Conservation (phyloP, 129 eudicot species). For the Chrysanthemum makinoi region DNA sequence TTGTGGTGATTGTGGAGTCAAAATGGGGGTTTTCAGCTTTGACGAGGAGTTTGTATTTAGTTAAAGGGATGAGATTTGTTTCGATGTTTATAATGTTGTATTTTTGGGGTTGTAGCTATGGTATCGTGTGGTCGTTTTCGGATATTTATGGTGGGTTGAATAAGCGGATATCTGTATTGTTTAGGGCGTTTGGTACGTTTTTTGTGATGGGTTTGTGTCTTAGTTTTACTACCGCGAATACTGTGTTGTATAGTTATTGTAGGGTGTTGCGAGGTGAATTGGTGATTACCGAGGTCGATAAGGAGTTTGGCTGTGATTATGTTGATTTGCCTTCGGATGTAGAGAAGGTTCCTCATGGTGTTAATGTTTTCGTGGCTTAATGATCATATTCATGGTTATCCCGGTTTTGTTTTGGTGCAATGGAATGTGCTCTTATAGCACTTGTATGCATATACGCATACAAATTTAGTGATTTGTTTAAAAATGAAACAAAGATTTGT, state of each 20-base stretch:
- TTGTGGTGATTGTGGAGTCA: conserved; percentile 47
- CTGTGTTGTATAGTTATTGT: conserved; percentile 71
- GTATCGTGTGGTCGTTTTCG: conserved; percentile 25
- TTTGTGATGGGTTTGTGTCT: conserved; percentile 45
- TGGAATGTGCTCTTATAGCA: not conserved
- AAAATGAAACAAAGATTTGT: not conserved
- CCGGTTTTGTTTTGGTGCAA: not conserved
- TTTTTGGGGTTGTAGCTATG: conserved; percentile 23
- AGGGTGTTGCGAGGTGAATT: conserved; percentile 66
- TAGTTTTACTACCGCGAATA: conserved; percentile 31
- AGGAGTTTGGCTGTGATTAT: conserved; percentile 42
- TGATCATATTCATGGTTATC: conserved; percentile 20
- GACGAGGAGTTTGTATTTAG: conserved; percentile 41
- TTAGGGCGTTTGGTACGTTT: conserved; percentile 35
- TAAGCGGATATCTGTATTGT: conserved; percentile 31
- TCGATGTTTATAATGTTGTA: conserved; percentile 31
- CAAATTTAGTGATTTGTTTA: not conserved
- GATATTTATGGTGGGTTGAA: not conserved
- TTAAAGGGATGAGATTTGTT: conserved; percentile 47
- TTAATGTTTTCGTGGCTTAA: conserved; percentile 31
- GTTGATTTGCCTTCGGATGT: conserved; percentile 62
- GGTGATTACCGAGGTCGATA: no score
- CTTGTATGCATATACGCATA: not conserved
- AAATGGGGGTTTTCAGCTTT: conserved; percentile 52
- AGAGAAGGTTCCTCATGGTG: conserved; percentile 27